Conservation (phyloP, 495 filamentous ascomycete genomes). For the Podospora fimiseda region DNA sequence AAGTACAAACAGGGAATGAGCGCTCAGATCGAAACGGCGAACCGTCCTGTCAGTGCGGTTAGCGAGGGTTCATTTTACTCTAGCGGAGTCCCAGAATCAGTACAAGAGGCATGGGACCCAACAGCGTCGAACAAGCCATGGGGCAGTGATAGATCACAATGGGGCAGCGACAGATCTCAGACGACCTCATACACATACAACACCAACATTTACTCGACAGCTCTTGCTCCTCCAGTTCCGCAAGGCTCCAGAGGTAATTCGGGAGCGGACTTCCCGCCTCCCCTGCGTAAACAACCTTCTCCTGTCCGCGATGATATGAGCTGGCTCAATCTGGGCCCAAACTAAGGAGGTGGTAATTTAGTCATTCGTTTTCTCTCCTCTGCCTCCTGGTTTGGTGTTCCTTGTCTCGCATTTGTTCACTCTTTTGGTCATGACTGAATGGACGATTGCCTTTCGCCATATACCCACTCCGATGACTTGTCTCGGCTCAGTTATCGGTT, state of each 20-base stretch:
- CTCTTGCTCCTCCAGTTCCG: constrained; percentile 28
- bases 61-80: constrained; percentile 46
- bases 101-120: constrained; percentile 48
- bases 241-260: constrained; percentile 21
- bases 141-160: constrained; percentile 43
- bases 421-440: constrained; percentile 1
- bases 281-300: constrained; percentile 10
- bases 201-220: constrained; percentile 36
- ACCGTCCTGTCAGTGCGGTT: constrained; percentile 45
- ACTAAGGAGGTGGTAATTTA: neutral
- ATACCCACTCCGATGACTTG: neutral
- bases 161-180: constrained; percentile 44
- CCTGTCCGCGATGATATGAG: constrained; percentile 55
- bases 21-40: constrained; percentile 49
- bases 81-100: constrained; percentile 49
- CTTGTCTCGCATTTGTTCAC: neutral
- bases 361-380: neutral
- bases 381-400: neutral
- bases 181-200: no score
- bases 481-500: neutral
- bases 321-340: constrained; percentile 61
- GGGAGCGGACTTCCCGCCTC: constrained; percentile 31
- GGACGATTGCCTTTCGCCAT: neutral
- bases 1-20: constrained; percentile 52
- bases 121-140: constrained; percentile 35